These are phyloP conservation scores for Pyronema omphalodes DNA, from an alignment of 495 filamentous ascomycete species.

Conservation along the genomic window DNA sequence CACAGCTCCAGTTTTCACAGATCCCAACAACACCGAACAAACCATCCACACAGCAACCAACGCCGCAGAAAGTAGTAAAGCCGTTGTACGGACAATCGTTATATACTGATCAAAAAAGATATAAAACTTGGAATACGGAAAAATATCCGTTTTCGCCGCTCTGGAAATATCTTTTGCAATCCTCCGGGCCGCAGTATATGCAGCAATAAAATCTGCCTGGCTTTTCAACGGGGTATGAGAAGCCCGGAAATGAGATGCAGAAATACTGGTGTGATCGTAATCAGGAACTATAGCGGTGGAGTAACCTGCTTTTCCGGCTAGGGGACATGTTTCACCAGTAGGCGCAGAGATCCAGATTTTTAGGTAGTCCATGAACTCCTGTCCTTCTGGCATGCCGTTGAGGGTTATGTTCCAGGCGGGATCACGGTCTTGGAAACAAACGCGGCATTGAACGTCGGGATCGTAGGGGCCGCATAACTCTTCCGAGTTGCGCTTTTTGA, in stretches of 20 bases:
- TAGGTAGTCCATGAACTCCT: conserved; percentile 73
- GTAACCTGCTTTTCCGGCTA: conserved; percentile 77
- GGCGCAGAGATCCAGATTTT: conserved; percentile 64
- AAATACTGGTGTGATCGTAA: conserved; percentile 39
- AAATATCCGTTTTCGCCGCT: conserved; percentile 54
- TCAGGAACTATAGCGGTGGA: conserved; percentile 71
- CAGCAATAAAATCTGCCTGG: conserved; percentile 84
- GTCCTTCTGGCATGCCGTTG: conserved; percentile 74
- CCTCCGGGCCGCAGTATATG: conserved; percentile 75
- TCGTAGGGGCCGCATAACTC: conserved; percentile 30
- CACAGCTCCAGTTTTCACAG: conserved; percentile 58
- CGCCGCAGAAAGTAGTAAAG: conserved; percentile 60
- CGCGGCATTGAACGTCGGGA: conserved; percentile 29
- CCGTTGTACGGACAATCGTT: conserved; percentile 60
- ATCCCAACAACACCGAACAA: conserved; percentile 63
- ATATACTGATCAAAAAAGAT: conserved; percentile 98
- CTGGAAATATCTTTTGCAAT: conserved; percentile 57
- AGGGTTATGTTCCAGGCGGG: conserved; percentile 78
- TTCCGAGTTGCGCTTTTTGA: conserved; percentile 18
- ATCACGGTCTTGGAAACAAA: conserved; percentile 58
- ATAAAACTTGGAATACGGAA: conserved; percentile 92
- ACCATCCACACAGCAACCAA: conserved; percentile 67
- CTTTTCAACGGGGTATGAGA: conserved; percentile 66
- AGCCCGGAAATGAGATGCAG: conserved; percentile 79
- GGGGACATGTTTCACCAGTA: conserved; percentile 63